These are phyloP conservation scores for Clausena lansium DNA, from an alignment of 345 rosid species.

Conservation along the genomic window DNA sequence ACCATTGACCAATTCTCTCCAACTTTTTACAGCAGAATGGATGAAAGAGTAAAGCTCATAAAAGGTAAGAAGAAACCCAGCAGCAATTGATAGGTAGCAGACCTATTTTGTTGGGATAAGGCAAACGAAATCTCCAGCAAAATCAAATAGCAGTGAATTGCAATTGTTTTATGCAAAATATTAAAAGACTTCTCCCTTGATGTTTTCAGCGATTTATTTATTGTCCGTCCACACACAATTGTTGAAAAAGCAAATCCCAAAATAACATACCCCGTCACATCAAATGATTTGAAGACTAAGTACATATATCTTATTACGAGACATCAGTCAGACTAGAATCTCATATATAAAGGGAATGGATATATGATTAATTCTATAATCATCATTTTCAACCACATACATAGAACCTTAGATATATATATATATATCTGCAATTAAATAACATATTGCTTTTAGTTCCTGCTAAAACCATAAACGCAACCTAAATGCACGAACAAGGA, in stretches of 20 bases:
- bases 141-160: neutral
- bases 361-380: neutral
- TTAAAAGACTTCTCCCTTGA: neutral
- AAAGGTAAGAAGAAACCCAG: neutral
- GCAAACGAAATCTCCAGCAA: neutral
- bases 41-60: neutral
- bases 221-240: neutral
- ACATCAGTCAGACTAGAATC: neutral
- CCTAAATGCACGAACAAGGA: neutral
- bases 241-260: neutral
- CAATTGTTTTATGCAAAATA: neutral
- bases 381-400: neutral
- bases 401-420: no score
- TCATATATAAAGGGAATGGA: neutral
- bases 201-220: neutral
- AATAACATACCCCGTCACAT: neutral
- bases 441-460: neutral
- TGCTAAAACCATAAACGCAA: neutral
- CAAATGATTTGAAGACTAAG: neutral
- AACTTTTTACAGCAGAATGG: neutral
- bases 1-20: neutral
- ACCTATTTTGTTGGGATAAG: neutral
- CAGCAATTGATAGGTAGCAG: neutral
- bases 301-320: neutral
- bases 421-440: neutral